Evolutionary conservation across 768 basidiomycete species (phyloP).

Genomic region (Rhodotorula sphaerocarpa): DNA sequence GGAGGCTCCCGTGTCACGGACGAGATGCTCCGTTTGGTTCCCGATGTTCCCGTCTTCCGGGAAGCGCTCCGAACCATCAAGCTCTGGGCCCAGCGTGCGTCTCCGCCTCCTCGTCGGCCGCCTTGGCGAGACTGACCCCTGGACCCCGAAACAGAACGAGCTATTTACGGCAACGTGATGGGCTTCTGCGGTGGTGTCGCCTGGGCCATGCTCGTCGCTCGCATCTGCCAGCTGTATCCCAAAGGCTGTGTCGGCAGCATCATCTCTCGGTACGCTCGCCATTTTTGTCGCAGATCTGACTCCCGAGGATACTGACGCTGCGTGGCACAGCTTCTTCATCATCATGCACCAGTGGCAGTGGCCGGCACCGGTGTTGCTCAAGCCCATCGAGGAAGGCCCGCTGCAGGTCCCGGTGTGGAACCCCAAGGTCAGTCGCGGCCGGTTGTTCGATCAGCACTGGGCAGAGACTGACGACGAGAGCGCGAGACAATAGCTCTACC

Average conservation of each 20-base stretch:
- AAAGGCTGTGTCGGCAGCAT: constrained; percentile 89
- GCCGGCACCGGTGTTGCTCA: constrained; percentile 95
- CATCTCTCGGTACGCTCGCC: constrained; percentile 57
- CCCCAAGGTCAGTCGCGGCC: constrained; percentile 61
- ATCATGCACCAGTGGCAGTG: constrained; percentile 98
- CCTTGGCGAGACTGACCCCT: no score
- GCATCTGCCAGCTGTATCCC: constrained; percentile 97
- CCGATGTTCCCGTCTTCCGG: constrained; percentile 86
- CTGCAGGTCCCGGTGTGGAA: constrained; percentile 95
- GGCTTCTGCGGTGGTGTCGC: constrained; percentile 97
- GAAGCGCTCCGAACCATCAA: constrained; percentile 93
- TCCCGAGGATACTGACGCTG: neutral
- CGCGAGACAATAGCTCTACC: constrained; percentile 59
- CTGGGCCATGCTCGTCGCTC: constrained; percentile 97
- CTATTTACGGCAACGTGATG: constrained; percentile 95
- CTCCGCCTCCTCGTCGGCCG: neutral
- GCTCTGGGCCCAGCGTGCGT: constrained; percentile 83
- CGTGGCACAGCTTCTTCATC: constrained; percentile 61
- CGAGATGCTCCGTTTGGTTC: constrained; percentile 87
- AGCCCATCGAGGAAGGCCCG: constrained; percentile 92
- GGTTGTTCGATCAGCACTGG: no score
- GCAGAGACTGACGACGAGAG: neutral
- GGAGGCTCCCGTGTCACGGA: constrained; percentile 93
- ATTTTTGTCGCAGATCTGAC: no score
- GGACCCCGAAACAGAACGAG: no score